Percentiles rank a stretch among this genome's conserved stretches.
These are phyloP conservation scores for Hypoxylon sp. DNA, from an alignment of 2,329 filamentous ascomycete genomes.

Conservation along the genomic window DNA sequence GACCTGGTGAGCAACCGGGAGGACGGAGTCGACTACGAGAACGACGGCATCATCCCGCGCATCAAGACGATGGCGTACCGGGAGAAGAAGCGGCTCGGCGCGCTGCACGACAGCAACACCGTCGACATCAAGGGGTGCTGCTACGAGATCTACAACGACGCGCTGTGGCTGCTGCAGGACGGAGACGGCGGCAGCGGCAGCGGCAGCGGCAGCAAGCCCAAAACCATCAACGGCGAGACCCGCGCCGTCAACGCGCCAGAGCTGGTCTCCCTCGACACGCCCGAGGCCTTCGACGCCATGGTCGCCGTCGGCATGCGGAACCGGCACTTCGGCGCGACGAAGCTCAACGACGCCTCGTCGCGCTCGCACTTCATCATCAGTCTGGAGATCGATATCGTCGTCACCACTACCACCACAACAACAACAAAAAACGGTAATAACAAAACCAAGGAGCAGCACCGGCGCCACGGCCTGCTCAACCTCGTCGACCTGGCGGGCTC, in stretches of 20 bases:
- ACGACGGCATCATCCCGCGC: slow-evolving; percentile 91
- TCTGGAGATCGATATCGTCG: slow-evolving; percentile 60
- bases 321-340: slow-evolving; percentile 88
- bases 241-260: slow-evolving; percentile 24
- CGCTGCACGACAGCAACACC: slow-evolving; percentile 91
- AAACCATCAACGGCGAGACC: slow-evolving; percentile 6
- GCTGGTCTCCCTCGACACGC: slow-evolving; percentile 69
- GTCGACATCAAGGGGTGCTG: slow-evolving; percentile 94
- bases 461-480: slow-evolving; percentile 89
- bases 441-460: too few species aligned
- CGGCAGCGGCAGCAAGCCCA: slow-evolving; percentile 10
- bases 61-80: slow-evolving; percentile 92
- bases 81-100: slow-evolving; percentile 79
- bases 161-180: slow-evolving; percentile 66
- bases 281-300: slow-evolving; percentile 78
- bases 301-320: slow-evolving; percentile 82
- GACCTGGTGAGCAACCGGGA: neutral
- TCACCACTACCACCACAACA: too few species aligned
- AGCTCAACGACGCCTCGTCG: slow-evolving; percentile 90
- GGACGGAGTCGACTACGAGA: slow-evolving; percentile 38
- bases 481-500: slow-evolving; percentile 94
- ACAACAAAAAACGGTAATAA: too few species aligned
- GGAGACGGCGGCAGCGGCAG: neutral
- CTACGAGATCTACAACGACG: slow-evolving; percentile 97
- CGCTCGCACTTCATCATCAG: slow-evolving; percentile 96